A percentile compares a stretch with the other conserved stretches of the same genome.
These are phyloP conservation scores for Coffea humblotiana DNA, from an alignment of 305 asterid genomes.

Conservation along the genomic window DNA sequence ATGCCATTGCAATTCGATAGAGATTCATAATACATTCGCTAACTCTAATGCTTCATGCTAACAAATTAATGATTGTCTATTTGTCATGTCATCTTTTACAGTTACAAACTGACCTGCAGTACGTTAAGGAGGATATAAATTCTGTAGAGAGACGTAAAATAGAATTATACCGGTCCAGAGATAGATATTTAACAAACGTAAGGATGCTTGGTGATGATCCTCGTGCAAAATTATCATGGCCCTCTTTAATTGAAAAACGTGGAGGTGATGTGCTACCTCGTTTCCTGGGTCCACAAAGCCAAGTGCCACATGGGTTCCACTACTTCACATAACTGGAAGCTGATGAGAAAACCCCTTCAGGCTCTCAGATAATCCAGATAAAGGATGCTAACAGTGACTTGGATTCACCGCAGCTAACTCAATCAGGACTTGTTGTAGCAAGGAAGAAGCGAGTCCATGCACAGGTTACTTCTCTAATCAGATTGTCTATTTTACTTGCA, in stretches of 20 bases:
- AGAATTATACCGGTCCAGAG: constrained; percentile 68
- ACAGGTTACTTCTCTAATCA: constrained; percentile 52
- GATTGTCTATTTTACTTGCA: neutral
- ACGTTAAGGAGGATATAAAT: constrained; percentile 65
- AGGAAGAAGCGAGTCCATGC: constrained; percentile 76
- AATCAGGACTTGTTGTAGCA: constrained; percentile 59
- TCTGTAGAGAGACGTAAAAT: constrained; percentile 68
- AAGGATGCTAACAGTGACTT: constrained; percentile 52
- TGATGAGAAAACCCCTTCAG: constrained; percentile 45
- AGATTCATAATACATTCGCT: neutral
- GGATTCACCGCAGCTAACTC: constrained; percentile 56
- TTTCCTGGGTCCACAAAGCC: constrained; percentile 41
- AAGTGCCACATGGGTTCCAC: constrained; percentile 40
- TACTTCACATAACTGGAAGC: constrained; percentile 42
- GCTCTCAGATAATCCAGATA: constrained; percentile 41
- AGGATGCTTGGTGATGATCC: constrained; percentile 45
- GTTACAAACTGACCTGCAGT: constrained; percentile 69
- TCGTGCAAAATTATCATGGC: constrained; percentile 54
- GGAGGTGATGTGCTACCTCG: constrained; percentile 33
- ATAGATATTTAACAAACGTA: constrained; percentile 58
- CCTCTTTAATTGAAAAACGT: constrained; percentile 48
- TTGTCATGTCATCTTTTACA: constrained; percentile 28
- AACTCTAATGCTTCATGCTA: neutral
- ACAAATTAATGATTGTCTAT: neutral
- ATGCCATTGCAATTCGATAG: neutral